Evolutionary conservation across 2,329 filamentous ascomycete genomes (phyloP), one percentile per base, ranked within the genome.

Genomic region (Aureobasidium leucospermi): DNA sequence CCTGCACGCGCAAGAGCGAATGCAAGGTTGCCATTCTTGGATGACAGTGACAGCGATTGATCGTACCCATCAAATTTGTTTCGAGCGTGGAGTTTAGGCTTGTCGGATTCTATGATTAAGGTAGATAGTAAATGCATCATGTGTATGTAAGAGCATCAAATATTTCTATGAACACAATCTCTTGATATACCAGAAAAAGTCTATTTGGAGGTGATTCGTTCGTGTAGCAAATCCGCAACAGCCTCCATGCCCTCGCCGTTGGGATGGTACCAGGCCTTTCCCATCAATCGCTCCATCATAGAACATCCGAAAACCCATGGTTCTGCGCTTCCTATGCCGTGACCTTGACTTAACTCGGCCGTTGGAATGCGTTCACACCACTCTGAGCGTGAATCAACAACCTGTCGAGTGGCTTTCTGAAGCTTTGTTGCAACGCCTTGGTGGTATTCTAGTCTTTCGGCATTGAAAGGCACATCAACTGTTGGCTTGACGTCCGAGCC

Each of bases 41-140:
- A 52, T 19, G 58, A 59, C 31, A 53, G 47, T n/a, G 58, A 59
- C 39, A 52, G 46, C 19, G 58, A 59, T 8, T 59, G 32, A 53
- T 11, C 29, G 29, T 15, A 3, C 8, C 16, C 4, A 2, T 31
- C 16, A 11, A n/a, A 58, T 34, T 39, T 48, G 36, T 32, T 13
- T 15, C 31, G 15, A 58, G 55, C 55, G 55, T 34, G 55, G 55
- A 39, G 55, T 58, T 34, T 41, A 4, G 53, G 42, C n/a, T 19
- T 36, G n/a, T n/a, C 23, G 23, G 31, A 13, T 1, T 15, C 29
- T 31, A 34, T 19, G 28, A 10, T 15, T 10, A 23, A 9, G 43
- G 51, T 10, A 39, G 28, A n/a, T 19, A 23, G 29, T 34, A 5
- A 13, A 42, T 42, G 36, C 10, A 43, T 31, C 15, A 32, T 29